These are phyloP conservation scores for Trypethelium eluteriae DNA, from an alignment of 495 filamentous ascomycete genomes.

Conservation along the genomic window DNA sequence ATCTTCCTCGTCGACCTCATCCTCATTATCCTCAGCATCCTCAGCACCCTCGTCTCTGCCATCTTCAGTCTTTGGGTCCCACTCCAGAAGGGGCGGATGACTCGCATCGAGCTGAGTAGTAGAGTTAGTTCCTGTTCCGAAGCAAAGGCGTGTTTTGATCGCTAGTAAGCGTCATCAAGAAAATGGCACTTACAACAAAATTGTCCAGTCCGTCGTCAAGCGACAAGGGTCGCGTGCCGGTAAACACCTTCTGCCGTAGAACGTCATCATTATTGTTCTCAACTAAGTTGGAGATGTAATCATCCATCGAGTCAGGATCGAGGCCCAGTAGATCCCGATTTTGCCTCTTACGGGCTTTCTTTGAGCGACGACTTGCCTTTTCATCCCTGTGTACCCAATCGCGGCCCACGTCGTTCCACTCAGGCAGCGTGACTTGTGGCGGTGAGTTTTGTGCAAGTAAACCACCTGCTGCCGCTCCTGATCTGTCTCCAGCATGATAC, in stretches of 20 bases:
- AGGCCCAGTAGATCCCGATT: slow-evolving; percentile 21
- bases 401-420: too few relatives aligned
- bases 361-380: slow-evolving; percentile 1
- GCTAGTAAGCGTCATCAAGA: too few relatives aligned
- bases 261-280: slow-evolving; percentile 26
- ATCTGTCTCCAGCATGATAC: not conserved
- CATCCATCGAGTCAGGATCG: slow-evolving; percentile 24
- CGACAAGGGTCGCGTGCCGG: too few relatives aligned
- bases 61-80: slow-evolving; percentile 17
- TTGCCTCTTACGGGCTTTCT: slow-evolving; percentile 20
- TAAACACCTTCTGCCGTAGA: not conserved
- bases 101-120: not conserved
- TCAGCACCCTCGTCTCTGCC: slow-evolving; percentile 22
- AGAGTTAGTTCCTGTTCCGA: too few relatives aligned
- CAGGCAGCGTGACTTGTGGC: too few relatives aligned
- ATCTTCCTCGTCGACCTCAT: slow-evolving; percentile 35
- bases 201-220: too few relatives aligned
- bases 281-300: slow-evolving; percentile 24
- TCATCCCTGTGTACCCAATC: not conserved
- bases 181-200: too few relatives aligned
- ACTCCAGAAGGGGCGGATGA: not conserved
- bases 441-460: too few relatives aligned
- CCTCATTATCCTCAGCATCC: slow-evolving; percentile 20
- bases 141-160: too few relatives aligned
- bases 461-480: not conserved